Evolutionary conservation across 1,139 yeast species (phyloP).

Genomic region (Saccharomyces hybrid): DNA sequence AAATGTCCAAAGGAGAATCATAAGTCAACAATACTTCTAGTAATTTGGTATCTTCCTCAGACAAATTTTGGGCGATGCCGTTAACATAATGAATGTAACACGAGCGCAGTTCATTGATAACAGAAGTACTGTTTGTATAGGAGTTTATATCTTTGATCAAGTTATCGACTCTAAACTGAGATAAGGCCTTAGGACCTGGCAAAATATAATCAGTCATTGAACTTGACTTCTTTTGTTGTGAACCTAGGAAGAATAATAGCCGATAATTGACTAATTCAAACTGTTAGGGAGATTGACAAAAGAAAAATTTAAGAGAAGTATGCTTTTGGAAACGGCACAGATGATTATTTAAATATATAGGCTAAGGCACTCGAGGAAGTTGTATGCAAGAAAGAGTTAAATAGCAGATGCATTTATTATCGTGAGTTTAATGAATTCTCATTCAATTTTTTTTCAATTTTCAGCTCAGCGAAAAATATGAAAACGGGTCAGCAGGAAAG

Average conservation of each 20-base stretch:
- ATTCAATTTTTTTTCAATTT: background rate
- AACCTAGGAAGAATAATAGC: background rate
- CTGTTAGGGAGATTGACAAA: background rate
- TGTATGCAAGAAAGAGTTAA: background rate
- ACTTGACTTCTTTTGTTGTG: slow-evolving; percentile 2
- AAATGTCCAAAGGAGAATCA: slow-evolving; percentile 55
- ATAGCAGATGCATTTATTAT: background rate
- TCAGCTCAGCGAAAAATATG: background rate
- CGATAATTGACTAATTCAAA: background rate
- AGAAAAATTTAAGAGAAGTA: background rate
- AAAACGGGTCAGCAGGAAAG: background rate
- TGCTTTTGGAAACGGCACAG: background rate
- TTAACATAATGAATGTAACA: slow-evolving; percentile 79
- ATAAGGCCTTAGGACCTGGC: slow-evolving; percentile 88
- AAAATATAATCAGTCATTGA: slow-evolving; percentile 35
- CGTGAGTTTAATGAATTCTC: background rate
- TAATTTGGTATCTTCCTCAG: slow-evolving; percentile 39
- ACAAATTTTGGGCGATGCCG: slow-evolving; percentile 37
- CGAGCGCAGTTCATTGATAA: slow-evolving; percentile 63
- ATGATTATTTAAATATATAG: background rate
- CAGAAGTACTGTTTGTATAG: slow-evolving; percentile 40
- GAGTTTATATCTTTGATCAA: slow-evolving; percentile 68
- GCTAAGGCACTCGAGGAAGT: background rate
- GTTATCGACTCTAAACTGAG: slow-evolving; percentile 73
- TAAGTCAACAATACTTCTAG: slow-evolving; percentile 64